Base-by-base conservation (phyloP, 2,329 filamentous ascomycete species). In the Apiospora kogelbergensis region DNA sequence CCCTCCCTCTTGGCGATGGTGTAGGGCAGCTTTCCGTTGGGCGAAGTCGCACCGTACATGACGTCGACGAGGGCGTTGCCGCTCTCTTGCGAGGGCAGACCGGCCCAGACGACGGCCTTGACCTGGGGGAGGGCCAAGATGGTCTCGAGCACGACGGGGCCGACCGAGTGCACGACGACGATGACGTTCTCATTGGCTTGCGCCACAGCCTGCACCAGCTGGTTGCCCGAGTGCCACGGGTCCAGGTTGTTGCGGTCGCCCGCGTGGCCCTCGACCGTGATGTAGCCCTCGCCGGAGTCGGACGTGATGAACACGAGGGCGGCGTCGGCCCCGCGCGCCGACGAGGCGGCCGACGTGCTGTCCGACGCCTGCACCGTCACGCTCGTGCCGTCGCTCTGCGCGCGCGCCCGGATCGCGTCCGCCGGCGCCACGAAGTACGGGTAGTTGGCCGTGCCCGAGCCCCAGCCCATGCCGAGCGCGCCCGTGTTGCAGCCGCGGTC, bases 391-490 rank as follows among this genome's bases (percentile, higher is more conserved):
- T 82, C 82, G 48, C 80, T 81, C 20, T 80, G 76, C 2, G 82
- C 81, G 53, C 83, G 79, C 13, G 81, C 79, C 48, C 81, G 83
- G 70, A 88, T 83, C 6, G 84, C 85, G 68, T 86, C 82, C 65
- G 86, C 82, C 1, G 86, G 86, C 1, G 85, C 86, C 70, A 85
- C 80, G 53, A 88, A 78, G 72, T 88, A 88, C 0, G 86, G 84
- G 48, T 87, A 82, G 42, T 82, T 82, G 1, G 84, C 78, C 3
- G 80, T 83, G 53, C 86, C 86, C 48, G 82, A 85, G 30, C 86
- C 86, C 87, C 90, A 90, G 53, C 89, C 90, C 88, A 91, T 91
- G 20, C 89, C 90, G 4, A 93, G 81, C 0, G 89, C 87, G 20
- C 89, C 89, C 30, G 82, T 81, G 72, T 88, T 84, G 74, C 90